phyloP scores from a whole-genome alignment of 2,329 filamentous ascomycete species.

The Akanthomyces dipterigenus region DNA sequence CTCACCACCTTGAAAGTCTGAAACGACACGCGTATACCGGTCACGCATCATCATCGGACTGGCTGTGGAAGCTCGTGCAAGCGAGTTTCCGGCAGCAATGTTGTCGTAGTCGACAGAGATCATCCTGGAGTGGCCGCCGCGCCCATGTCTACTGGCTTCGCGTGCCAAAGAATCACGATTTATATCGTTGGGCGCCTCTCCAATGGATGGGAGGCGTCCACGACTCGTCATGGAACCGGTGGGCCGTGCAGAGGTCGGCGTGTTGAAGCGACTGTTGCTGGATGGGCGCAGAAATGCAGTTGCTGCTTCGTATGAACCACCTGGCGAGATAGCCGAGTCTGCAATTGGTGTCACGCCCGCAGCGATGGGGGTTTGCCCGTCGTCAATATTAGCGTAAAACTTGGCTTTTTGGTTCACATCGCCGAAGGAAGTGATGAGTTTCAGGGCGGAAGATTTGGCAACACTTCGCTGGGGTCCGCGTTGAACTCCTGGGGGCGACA shows the following conservation, averaged over 20 bases:
- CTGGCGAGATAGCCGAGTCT: conserved; percentile 60
- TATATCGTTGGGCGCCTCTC: conserved; percentile 43
- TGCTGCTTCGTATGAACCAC: conserved; percentile 51
- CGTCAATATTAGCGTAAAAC: conserved; percentile 52
- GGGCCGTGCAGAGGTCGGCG: conserved; percentile 56
- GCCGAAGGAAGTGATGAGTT: conserved; percentile 86
- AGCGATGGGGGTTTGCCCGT: conserved; percentile 66
- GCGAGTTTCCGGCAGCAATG: conserved; percentile 36
- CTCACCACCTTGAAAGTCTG: conserved; percentile 23
- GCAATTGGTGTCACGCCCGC: conserved; percentile 84
- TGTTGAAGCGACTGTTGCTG: conserved; percentile 62
- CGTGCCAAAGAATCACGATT: conserved; percentile 22
- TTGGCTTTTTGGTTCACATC: conserved; percentile 55
- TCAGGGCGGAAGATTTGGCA: conserved; percentile 75
- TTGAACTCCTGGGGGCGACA: conserved; percentile 64
- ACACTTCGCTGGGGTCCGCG: conserved; percentile 56
- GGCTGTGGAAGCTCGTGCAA: conserved; percentile 60
- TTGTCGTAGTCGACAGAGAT: conserved; percentile 37
- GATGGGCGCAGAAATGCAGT: conserved; percentile 63
- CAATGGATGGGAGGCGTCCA: conserved; percentile 69
- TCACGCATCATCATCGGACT: conserved; percentile 59
- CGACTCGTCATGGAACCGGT: conserved; percentile 48
- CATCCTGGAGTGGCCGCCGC: conserved; percentile 27
- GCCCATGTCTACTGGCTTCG: conserved; percentile 14
- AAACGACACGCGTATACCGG: conserved; percentile 30